phyloP scores from a whole-genome alignment of 192 early-diverging fungal genomes.

The Backusella tuberculispora region DNA sequence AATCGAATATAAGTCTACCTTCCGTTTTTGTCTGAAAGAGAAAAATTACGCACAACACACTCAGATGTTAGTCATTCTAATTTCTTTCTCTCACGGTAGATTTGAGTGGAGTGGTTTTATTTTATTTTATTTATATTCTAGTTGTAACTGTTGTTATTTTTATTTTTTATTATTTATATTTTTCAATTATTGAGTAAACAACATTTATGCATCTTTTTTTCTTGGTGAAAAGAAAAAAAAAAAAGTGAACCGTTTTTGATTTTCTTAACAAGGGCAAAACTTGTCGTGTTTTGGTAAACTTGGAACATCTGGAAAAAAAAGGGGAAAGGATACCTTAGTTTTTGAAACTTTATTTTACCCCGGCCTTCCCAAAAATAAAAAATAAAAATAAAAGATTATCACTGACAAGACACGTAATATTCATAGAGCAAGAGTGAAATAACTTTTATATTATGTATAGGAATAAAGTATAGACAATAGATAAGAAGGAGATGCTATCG shows the following conservation, averaged over 20 bases:
- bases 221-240: background rate
- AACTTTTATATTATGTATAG: too few relatives aligned
- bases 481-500: background rate
- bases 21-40: slow-evolving; percentile 11
- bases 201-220: background rate
- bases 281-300: background rate
- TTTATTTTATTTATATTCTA: background rate
- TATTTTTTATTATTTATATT: background rate
- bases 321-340: background rate
- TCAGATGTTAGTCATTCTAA: slow-evolving; percentile 12
- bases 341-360: slow-evolving; percentile 15
- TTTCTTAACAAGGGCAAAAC: background rate
- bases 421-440: too few relatives aligned
- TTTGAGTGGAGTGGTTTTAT: background rate
- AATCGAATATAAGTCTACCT: slow-evolving; percentile 10
- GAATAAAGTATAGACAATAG: background rate
- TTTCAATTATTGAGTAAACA: background rate
- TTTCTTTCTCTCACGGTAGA: background rate
- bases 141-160: background rate
- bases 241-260: background rate
- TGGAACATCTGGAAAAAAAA: slow-evolving; percentile 15
- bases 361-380: background rate
- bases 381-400: too few relatives aligned
- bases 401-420: too few relatives aligned
- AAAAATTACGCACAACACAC: slow-evolving; percentile 11